Evolutionary conservation across 2,329 filamentous ascomycete species (phyloP).

Genomic region (Penicillium sp.): DNA sequence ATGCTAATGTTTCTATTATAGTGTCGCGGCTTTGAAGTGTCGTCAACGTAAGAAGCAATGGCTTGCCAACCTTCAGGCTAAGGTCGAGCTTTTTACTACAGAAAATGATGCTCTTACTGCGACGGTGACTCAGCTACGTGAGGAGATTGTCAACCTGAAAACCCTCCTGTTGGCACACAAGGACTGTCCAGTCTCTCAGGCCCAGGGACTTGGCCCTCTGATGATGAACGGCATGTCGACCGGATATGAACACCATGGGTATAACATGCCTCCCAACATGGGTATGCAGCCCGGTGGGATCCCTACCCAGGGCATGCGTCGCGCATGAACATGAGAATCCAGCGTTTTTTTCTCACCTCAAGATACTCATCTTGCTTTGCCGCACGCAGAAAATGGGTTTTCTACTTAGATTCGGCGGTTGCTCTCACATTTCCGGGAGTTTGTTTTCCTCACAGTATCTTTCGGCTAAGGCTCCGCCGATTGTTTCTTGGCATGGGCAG

Average conservation of each 20-base stretch:
- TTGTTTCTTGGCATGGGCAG: constrained; percentile 38
- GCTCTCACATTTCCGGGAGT: constrained; percentile 15
- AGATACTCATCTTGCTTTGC: constrained; percentile 16
- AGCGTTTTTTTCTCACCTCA: constrained; percentile 9
- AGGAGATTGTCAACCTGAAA: constrained; percentile 94
- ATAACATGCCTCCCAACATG: constrained; percentile 44
- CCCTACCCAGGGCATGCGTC: constrained; percentile 39
- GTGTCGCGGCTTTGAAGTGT: constrained; percentile 94
- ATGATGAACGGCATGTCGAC: constrained; percentile 43
- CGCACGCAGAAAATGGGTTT: constrained; percentile 4
- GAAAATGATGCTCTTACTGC: constrained; percentile 86
- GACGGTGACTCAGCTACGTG: constrained; percentile 79
- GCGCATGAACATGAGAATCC: constrained; percentile 17
- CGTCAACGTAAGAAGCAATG: constrained; percentile 98
- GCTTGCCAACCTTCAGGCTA: constrained; percentile 89
- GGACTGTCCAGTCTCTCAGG: constrained; percentile 88
- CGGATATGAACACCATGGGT: constrained; percentile 44
- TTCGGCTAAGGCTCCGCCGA: constrained; percentile 27
- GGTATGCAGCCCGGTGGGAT: constrained; percentile 42
- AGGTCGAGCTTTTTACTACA: constrained; percentile 87
- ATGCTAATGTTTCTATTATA: constrained; percentile 43
- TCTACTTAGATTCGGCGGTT: constrained; percentile 21
- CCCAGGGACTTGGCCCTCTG: constrained; percentile 64
- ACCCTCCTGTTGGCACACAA: constrained; percentile 91
- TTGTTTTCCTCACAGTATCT: constrained; percentile 17